Conservation (phyloP, 2,329 filamentous ascomycete genomes). For the Drechslerella dactyloides region DNA sequence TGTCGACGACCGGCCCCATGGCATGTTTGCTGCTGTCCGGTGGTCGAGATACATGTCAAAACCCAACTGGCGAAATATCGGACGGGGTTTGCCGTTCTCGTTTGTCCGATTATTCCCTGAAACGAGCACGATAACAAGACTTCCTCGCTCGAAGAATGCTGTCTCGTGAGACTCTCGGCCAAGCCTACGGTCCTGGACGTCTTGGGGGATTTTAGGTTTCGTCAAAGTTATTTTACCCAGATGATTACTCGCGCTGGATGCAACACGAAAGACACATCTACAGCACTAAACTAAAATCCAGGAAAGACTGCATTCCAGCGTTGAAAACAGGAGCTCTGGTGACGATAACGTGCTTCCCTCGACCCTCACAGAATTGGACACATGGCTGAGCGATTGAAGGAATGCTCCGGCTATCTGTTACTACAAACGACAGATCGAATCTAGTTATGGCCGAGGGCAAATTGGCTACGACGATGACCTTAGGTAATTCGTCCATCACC, state of each 20-base stretch:
- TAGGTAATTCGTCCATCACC: neutral
- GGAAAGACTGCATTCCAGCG: slow-evolving; percentile 9
- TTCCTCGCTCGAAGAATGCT: neutral
- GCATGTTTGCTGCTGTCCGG: slow-evolving; percentile 1
- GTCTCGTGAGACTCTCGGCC: slow-evolving; percentile 36
- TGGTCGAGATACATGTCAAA: slow-evolving; percentile 9
- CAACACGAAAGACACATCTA: neutral
- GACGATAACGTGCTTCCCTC: slow-evolving; percentile 38
- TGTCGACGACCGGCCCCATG: slow-evolving; percentile 5
- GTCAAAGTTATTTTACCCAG: slow-evolving; percentile 11
- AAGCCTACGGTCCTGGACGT: slow-evolving; percentile 14
- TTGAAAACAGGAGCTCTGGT: slow-evolving; percentile 24
- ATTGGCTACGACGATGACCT: no score
- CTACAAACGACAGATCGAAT: neutral
- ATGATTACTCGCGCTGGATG: neutral
- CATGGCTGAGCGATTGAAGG: no score
- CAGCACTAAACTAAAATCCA: neutral
- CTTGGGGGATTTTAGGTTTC: slow-evolving; percentile 16
- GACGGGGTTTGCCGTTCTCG: neutral
- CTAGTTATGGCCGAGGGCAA: no score
- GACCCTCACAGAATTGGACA: no score
- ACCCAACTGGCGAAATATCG: neutral
- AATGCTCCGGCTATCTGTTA: neutral
- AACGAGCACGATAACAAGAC: slow-evolving; percentile 22
- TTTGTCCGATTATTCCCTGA: slow-evolving; percentile 2